Evolutionary conservation across 78 protist genomes (phyloP), one percentile per base, ranked within the genome.

Genomic region (Polysphondylium violaceum): DNA sequence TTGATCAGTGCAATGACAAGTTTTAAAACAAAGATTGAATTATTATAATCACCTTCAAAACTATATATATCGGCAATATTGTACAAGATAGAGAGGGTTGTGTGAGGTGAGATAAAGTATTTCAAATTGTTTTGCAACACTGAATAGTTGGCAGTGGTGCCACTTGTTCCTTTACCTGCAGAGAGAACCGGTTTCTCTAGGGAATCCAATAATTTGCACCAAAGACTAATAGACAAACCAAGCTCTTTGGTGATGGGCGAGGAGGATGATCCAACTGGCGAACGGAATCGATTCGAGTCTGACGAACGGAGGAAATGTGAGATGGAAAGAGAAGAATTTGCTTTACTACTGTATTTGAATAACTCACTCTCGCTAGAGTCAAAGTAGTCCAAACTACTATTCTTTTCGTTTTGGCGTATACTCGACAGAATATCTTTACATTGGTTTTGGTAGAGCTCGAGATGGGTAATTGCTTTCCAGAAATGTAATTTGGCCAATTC

Each of bases 401-500:
- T 67, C 59, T 69, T 7, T 43, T 69, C 73, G 40, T 38, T n/a
- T 38, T 21, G 44, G 21, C 40, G 40, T 23, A 72, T 29, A 50
- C 2, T 50, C 51, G 14, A 31, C 21, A 56, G 21, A 12, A 72
- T 72, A 72, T 72, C 78, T 72, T 72, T 72, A 58, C 53, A 83
- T 60, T 83, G 53, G 44, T 47, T 63, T 25, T 83, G 91, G 27
- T 83, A 55, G 9, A 61, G 14, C 29, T 83, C 91, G 5, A 83
- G 51, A 36, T 12, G 47, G 1, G 68, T 71, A 33, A 83, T 69
- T 8, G 91, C 77, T 58, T 40, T 56, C 91, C 91, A 83, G 29
- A 69, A 83, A 21, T 67, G 43, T 21, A 51, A 36, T 43, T 83
- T 83, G 12, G 91, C 91, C 78, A 83, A 29, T 25, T 83, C 91